Evolutionary conservation across 148 eudicot genomes (phyloP).

Genomic region (Amaranthus palmeri): DNA sequence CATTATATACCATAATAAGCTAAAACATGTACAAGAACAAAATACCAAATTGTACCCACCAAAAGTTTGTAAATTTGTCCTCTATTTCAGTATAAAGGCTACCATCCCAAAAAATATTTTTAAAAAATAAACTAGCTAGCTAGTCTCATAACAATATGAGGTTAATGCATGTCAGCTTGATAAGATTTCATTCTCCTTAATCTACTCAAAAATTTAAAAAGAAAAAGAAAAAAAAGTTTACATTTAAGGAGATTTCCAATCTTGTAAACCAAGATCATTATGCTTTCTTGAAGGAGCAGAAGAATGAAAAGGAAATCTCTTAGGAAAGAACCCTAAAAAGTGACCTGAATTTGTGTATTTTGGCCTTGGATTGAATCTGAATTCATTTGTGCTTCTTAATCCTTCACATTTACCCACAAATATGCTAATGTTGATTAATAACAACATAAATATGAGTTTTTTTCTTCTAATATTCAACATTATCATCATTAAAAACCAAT

Average conservation of each 20-base stretch:
- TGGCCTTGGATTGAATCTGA: slow-evolving; percentile 29
- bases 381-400: slow-evolving; percentile 34
- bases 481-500: not conserved
- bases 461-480: not conserved
- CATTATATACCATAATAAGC: not conserved
- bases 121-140: not conserved
- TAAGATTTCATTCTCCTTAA: not conserved
- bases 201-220: no score
- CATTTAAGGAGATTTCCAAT: slow-evolving; percentile 48
- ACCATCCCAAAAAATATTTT: slow-evolving; percentile 9
- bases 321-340: slow-evolving; percentile 47
- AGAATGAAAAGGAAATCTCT: slow-evolving; percentile 42
- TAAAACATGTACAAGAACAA: not conserved
- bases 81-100: not conserved
- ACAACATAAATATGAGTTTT: not conserved
- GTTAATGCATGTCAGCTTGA: slow-evolving; percentile 20
- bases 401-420: slow-evolving; percentile 24
- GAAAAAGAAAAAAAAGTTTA: not conserved
- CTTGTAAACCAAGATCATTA: slow-evolving; percentile 59
- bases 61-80: slow-evolving; percentile 3
- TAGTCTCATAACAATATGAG: slow-evolving; percentile 8
- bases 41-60: not conserved
- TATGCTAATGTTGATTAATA: slow-evolving; percentile 20
- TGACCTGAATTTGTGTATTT: slow-evolving; percentile 27
- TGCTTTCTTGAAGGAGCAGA: slow-evolving; percentile 75